Evolutionary conservation across 2,329 filamentous ascomycete species (phyloP).

Genomic region (Torrubiella hemipterigena): DNA sequence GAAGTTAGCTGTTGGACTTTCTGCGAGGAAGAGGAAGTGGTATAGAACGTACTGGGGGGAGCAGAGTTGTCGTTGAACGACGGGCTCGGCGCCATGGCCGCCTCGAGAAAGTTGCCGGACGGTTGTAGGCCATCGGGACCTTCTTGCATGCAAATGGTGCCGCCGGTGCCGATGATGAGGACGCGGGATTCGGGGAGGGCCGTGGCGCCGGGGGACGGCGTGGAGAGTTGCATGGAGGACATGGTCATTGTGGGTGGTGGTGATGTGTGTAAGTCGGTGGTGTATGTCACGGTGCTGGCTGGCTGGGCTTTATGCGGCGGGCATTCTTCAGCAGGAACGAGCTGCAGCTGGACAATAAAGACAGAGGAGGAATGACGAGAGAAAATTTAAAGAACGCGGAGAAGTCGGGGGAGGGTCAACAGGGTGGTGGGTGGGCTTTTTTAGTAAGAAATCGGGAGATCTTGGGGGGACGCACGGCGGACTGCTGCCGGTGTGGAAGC

Average conservation of each 20-base stretch:
- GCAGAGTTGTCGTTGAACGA: conserved; percentile 64
- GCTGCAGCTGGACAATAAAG: no score
- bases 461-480: no score
- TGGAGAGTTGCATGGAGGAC: conserved; percentile 9
- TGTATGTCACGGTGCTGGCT: no score
- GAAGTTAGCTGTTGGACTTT: not conserved
- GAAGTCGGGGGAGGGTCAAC: no score
- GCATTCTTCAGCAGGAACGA: no score
- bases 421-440: no score
- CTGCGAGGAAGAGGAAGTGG: not conserved
- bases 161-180: conserved; percentile 82
- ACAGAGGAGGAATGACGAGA: no score
- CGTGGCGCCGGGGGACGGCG: conserved; percentile 8
- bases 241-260: conserved; percentile 6
- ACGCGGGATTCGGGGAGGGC: conserved; percentile 63
- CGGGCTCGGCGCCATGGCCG: conserved; percentile 68
- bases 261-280: not conserved
- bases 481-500: no score
- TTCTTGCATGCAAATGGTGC: conserved; percentile 83
- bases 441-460: no score
- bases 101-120: conserved; percentile 67
- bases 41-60: conserved; percentile 15
- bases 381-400: no score
- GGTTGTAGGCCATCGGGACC: conserved; percentile 72
- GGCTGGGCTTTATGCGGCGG: no score